Conservation (phyloP, 75 land plant genomes). For the Isoetes taiwanensis region DNA sequence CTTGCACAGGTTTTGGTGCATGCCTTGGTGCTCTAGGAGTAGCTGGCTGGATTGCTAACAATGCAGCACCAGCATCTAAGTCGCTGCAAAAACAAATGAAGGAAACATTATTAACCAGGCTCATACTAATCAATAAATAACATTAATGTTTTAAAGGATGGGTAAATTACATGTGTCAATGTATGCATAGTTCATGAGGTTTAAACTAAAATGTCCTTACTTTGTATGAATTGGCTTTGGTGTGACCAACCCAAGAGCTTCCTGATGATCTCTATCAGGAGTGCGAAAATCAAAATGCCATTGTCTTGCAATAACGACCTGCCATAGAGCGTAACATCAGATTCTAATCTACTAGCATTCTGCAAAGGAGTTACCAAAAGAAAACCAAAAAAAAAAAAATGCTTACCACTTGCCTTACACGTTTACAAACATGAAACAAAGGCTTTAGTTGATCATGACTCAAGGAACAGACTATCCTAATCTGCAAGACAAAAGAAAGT, state of each 20-base stretch:
- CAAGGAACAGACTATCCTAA: conserved; percentile 66
- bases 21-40: conserved; percentile 81
- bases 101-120: no score
- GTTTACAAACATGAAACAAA: conserved; percentile 68
- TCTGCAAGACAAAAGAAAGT: no score
- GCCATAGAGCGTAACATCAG: not conserved
- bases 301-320: conserved; percentile 71
- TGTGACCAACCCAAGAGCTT: conserved; percentile 41
- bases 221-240: no score
- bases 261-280: conserved; percentile 69
- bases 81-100: conserved; percentile 24
- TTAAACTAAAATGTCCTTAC: no score
- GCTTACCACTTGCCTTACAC: conserved; percentile 65
- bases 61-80: conserved; percentile 21
- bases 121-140: no score
- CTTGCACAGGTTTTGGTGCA: conserved; percentile 49
- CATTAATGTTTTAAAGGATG: no score
- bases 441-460: conserved; percentile 81
- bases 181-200: no score
- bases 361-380: no score
- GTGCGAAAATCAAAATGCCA: conserved; percentile 73
- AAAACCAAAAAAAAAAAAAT: not conserved
- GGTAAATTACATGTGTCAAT: no score
- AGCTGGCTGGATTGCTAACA: conserved; percentile 25
- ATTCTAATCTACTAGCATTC: not conserved